phyloP scores from a whole-genome alignment of 2,329 filamentous ascomycete genomes.

The Drechslera avenae region DNA sequence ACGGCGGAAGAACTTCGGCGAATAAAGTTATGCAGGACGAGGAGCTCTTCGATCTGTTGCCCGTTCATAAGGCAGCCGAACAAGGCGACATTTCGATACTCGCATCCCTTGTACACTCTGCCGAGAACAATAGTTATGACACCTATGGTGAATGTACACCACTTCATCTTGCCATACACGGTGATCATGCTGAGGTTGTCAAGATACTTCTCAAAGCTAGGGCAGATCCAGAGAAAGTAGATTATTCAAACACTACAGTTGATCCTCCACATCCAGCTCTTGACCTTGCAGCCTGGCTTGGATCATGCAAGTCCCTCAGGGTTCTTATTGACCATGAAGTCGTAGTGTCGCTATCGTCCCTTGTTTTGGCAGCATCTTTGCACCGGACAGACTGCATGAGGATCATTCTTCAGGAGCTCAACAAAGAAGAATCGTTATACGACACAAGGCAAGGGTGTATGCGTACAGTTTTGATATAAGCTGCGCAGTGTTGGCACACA shows the following conservation, averaged over 20 bases:
- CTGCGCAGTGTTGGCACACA: not conserved
- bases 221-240: slow-evolving; percentile 2
- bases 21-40: not conserved
- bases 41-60: not conserved
- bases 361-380: too few relatives aligned
- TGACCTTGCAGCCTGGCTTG: not conserved
- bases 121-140: not conserved
- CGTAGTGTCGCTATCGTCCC: too few relatives aligned
- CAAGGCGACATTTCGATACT: slow-evolving; percentile 1
- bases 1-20: not conserved
- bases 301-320: not conserved
- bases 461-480: not conserved
- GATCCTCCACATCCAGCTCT: not conserved
- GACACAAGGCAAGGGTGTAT: not conserved
- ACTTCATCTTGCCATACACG: slow-evolving; percentile 8
- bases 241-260: slow-evolving; percentile 1
- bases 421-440: not conserved
- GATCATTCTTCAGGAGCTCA: not conserved
- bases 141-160: slow-evolving; percentile 1
- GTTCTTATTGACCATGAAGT: not conserved
- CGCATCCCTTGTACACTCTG: not conserved
- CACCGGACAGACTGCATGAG: not conserved
- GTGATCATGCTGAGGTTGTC: slow-evolving; percentile 9
- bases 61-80: slow-evolving; percentile 3
- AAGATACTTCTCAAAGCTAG: slow-evolving; percentile 6